These are phyloP conservation scores for Musa balbisiana DNA, from an alignment of 202 grass and related monocot species.

Conservation along the genomic window DNA sequence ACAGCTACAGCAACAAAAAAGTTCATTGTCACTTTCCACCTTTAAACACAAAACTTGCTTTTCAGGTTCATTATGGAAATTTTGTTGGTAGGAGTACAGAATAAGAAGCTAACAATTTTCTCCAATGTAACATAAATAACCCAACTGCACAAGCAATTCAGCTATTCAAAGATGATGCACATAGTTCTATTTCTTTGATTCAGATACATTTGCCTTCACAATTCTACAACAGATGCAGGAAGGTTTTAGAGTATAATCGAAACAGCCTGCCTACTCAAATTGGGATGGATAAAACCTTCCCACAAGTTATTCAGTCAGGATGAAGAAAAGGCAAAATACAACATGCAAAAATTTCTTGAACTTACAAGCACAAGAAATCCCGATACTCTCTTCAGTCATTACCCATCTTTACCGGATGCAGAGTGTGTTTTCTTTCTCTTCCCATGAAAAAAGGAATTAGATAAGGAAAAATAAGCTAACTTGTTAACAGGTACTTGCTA, in stretches of 20 bases:
- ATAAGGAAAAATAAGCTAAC: slow-evolving; percentile 13
- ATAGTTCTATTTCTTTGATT: not conserved
- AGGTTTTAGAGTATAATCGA: not conserved
- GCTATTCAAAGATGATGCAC: too few relatives aligned
- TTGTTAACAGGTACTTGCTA: slow-evolving; percentile 14
- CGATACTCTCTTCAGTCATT: not conserved
- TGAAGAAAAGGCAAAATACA: not conserved
- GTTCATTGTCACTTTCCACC: too few relatives aligned
- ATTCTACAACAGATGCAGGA: not conserved
- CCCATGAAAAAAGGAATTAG: slow-evolving; percentile 9
- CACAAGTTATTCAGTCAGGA: not conserved
- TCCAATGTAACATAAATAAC: too few relatives aligned
- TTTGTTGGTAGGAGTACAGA: too few relatives aligned
- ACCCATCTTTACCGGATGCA: not conserved
- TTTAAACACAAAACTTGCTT: too few relatives aligned
- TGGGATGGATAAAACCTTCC: not conserved
- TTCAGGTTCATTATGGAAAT: too few relatives aligned
- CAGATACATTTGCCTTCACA: not conserved
- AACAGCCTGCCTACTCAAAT: not conserved
- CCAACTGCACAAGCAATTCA: too few relatives aligned
- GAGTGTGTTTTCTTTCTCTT: not conserved
- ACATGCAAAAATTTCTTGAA: not conserved
- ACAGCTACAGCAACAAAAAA: too few relatives aligned
- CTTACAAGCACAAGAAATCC: not conserved
- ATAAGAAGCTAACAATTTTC: too few relatives aligned